These are phyloP conservation scores for Acrocalymma vagum DNA, from an alignment of 2,329 filamentous ascomycete genomes.

Conservation along the genomic window DNA sequence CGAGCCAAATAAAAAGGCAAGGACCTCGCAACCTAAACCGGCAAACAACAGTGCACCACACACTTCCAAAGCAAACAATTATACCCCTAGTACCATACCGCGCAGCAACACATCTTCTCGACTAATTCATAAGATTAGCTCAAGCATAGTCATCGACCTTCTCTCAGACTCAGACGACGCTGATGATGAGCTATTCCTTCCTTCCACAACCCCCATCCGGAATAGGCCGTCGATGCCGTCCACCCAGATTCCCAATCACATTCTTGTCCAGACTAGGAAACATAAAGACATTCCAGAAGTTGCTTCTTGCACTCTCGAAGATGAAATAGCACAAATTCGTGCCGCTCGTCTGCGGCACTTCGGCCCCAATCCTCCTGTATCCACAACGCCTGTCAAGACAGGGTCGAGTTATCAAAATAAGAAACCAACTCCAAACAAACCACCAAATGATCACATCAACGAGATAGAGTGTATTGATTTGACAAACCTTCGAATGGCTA, in stretches of 20 bases:
- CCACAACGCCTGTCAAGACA: too few relatives aligned
- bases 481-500: conserved; percentile 16
- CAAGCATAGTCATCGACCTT: conserved; percentile 12
- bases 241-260: conserved; percentile 1
- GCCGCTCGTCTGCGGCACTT: conserved; percentile 23
- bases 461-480: conserved; percentile 21
- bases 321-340: too few relatives aligned
- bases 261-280: conserved; percentile 5
- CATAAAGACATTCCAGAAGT: background rate
- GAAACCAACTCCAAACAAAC: background rate
- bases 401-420: background rate
- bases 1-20: background rate
- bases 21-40: background rate
- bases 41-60: conserved; percentile 9
- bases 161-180: conserved; percentile 22
- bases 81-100: background rate
- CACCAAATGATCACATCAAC: too few relatives aligned
- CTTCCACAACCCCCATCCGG: background rate
- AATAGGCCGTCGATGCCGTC: background rate
- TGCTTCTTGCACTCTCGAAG: background rate
- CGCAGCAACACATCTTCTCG: background rate
- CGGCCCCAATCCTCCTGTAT: background rate
- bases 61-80: background rate
- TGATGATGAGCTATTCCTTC: conserved; percentile 1
- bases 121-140: background rate